Evolutionary conservation across 2,329 filamentous ascomycete genomes (phyloP).

Genomic region (Xylaria sp.): DNA sequence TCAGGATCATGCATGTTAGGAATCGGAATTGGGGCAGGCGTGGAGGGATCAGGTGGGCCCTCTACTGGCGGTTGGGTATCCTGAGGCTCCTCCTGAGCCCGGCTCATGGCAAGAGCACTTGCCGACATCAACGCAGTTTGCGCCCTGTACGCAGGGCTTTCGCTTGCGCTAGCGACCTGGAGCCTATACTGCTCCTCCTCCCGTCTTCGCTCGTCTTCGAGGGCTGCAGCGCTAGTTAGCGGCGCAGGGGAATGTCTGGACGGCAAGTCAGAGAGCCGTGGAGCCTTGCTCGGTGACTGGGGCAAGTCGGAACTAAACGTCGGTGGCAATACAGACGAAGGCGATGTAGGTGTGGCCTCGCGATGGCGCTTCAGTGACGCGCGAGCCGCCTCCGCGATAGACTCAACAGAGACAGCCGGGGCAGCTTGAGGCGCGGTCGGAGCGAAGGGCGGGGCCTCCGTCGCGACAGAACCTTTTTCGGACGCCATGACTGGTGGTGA

Average conservation of each 20-base stretch:
- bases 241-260: slow-evolving; percentile 42
- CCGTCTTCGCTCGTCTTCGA: slow-evolving; percentile 49
- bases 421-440: slow-evolving; percentile 34
- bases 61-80: slow-evolving; percentile 38
- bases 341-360: slow-evolving; percentile 42
- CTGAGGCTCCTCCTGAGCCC: slow-evolving; percentile 48
- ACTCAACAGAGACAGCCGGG: slow-evolving; percentile 37
- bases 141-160: slow-evolving; percentile 50
- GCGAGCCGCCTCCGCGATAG: slow-evolving; percentile 37
- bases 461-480: slow-evolving; percentile 48
- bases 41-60: slow-evolving; percentile 18
- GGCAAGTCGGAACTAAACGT: slow-evolving; percentile 40
- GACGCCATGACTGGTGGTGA: slow-evolving; percentile 44
- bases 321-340: slow-evolving; percentile 29
- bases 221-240: slow-evolving; percentile 49
- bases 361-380: slow-evolving; percentile 44
- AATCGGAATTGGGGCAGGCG: slow-evolving; percentile 28
- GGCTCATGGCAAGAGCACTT: slow-evolving; percentile 49
- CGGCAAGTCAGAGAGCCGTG: slow-evolving; percentile 41
- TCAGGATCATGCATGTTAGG: slow-evolving; percentile 29
- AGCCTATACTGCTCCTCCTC: slow-evolving; percentile 41
- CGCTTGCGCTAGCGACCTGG: slow-evolving; percentile 42
- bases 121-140: slow-evolving; percentile 51
- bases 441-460: slow-evolving; percentile 43
- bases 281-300: slow-evolving; percentile 51